Base-by-base conservation (phyloP, 2,329 filamentous ascomycete genomes). In the Pestalotiopsis sp. region DNA sequence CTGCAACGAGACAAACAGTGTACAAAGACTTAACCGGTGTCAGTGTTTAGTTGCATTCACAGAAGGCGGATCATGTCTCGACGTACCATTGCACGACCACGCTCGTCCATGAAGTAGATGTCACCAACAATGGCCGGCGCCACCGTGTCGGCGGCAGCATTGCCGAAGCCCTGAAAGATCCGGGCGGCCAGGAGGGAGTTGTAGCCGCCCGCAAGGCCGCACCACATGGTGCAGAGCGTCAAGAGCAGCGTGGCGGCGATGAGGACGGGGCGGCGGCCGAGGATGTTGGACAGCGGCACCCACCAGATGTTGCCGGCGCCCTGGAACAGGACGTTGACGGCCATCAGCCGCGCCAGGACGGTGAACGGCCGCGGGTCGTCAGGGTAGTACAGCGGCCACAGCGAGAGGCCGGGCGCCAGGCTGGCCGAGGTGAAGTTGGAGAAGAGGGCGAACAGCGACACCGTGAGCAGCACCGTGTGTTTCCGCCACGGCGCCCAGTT, bases 221-320 rank as follows among this genome's bases (percentile, higher is more conserved):
- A 74, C 75, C 77, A 79, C 0, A 75, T 55, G 0, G 75, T 73
- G 1, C 74, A 75, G 0, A 77, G 70, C 0, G 72, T 74, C 39
- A 79, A 73, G 0, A 80, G 64, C 0, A 77, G 68, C 1, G 77
- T 76, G 2, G 79, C 76, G 0, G 72, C 11, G 1, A 82, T 69
- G 0, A 82, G 69, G 1, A 80, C 72, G 0, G 76, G 76, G 0
- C 80, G 72, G 3, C 79, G 73, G 1, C 80, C 80, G 31, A 77
- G 70, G 27, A 76, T 74, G 57, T 81, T 81, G 0, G 80, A 76
- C 60, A 81, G 36, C 0, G 80, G 80, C 1, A 81, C 80, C 75
- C 79, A 80, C 62, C 75, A 73, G 13, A 81, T 75, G 9, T 81
- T 82, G 0, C 75, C 73, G 0, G 76, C 75, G 0, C 80, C 80